These are phyloP conservation scores for Hypoxylon fuscum DNA, from an alignment of 495 filamentous ascomycete genomes.

Conservation along the genomic window DNA sequence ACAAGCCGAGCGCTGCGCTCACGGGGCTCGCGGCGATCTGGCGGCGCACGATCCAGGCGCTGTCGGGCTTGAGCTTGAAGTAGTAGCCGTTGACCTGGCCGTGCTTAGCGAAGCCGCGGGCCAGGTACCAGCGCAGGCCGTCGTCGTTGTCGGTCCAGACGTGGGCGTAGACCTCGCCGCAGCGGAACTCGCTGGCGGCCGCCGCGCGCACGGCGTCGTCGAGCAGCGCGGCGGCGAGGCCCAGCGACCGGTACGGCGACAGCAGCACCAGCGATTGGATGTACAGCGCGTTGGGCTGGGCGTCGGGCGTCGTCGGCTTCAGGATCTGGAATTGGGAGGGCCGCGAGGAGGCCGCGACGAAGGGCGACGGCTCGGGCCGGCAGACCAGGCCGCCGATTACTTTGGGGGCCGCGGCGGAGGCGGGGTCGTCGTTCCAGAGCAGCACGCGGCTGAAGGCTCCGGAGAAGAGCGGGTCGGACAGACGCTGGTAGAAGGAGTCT, in stretches of 20 bases:
- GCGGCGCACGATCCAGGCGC: constrained; percentile 76
- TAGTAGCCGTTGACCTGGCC: constrained; percentile 79
- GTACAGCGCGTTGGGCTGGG: constrained; percentile 68
- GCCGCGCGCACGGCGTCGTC: constrained; percentile 61
- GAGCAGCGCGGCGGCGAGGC: constrained; percentile 80
- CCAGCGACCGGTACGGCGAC: constrained; percentile 80
- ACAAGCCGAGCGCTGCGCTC: background rate
- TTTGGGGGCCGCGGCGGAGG: constrained; percentile 52
- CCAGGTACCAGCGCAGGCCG: constrained; percentile 83
- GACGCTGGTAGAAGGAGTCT: constrained; percentile 83
- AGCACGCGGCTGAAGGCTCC: constrained; percentile 81
- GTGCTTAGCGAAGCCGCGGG: constrained; percentile 74
- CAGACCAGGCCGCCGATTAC: constrained; percentile 87
- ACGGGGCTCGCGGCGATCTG: constrained; percentile 35
- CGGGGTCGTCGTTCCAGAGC: constrained; percentile 56
- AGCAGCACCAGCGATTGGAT: constrained; percentile 87
- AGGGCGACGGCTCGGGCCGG: constrained; percentile 68
- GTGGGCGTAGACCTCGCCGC: constrained; percentile 74
- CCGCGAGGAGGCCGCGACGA: constrained; percentile 21
- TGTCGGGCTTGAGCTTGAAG: constrained; percentile 79
- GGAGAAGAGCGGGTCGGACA: constrained; percentile 70
- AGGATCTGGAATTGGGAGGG: too few relatives aligned
- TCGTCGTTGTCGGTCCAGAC: constrained; percentile 94
- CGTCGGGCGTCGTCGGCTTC: constrained; percentile 28
- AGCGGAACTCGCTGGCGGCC: constrained; percentile 42